Percentiles rank a stretch among this genome's conserved stretches.
Evolutionary conservation across 1,284 basidiomycete species (phyloP).

Genomic region (Moniliophthora roreri): DNA sequence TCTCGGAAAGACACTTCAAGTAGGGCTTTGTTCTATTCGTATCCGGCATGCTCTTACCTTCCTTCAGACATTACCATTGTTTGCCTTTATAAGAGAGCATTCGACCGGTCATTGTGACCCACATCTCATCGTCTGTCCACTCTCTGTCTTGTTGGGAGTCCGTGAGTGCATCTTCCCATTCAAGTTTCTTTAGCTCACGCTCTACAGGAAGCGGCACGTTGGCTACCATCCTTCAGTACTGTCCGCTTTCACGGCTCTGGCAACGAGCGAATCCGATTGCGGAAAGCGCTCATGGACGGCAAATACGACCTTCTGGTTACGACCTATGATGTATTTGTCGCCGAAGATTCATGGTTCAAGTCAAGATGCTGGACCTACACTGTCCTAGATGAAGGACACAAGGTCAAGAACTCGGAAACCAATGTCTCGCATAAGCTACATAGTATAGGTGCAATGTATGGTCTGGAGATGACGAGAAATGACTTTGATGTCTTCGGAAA

Average conservation of each 20-base stretch:
- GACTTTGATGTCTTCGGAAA: no score
- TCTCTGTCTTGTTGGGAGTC: constrained; percentile 59
- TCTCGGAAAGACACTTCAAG: constrained; percentile 64
- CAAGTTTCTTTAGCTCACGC: neutral
- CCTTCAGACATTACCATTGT: constrained; percentile 53
- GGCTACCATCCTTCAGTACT: constrained; percentile 50
- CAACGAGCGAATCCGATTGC: constrained; percentile 49
- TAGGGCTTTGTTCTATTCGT: constrained; percentile 17
- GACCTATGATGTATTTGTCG: constrained; percentile 55
- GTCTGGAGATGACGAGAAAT: constrained; percentile 27
- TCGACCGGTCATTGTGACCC: constrained; percentile 40
- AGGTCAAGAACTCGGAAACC: constrained; percentile 56
- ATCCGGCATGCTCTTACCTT: neutral
- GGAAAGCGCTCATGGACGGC: constrained; percentile 30
- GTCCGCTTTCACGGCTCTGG: constrained; percentile 52
- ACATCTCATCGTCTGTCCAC: constrained; percentile 61
- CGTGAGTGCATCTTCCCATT: constrained; percentile 27
- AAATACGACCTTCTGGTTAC: constrained; percentile 54
- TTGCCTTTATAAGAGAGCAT: constrained; percentile 54
- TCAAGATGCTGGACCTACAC: constrained; percentile 52
- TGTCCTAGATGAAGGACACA: constrained; percentile 62
- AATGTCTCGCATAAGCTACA: constrained; percentile 42
- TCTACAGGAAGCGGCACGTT: constrained; percentile 48
- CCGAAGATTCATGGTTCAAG: constrained; percentile 58
- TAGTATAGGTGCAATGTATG: constrained; percentile 46